Base-by-base conservation (phyloP, 2,329 filamentous ascomycete genomes). In the Colletotrichum gigasporum region DNA sequence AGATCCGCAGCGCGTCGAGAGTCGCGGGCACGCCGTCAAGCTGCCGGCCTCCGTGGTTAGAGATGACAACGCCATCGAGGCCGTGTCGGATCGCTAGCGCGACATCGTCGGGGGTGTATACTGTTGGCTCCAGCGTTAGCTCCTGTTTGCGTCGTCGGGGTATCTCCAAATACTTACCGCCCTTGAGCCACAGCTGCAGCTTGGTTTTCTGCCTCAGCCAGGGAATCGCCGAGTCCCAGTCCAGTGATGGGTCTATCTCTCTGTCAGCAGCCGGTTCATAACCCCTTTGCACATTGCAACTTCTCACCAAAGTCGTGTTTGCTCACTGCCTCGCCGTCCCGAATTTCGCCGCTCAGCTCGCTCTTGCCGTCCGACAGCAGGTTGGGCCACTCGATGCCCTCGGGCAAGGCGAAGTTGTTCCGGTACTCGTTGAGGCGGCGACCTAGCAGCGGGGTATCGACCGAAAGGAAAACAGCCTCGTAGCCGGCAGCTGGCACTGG, bases 31-130 rank as follows among this genome's bases (percentile, higher is more conserved):
- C 78, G 69, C 71, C 85, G 60, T 86, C 83, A 0, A 82, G 70
- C 37, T 76, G 81, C 45, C 90, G 74, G 0, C 90, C 90, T 1
- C 90, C 91, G 72, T 93, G 91, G 68, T 93, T 93, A 7, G 83
- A 87, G 2, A 93, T 79, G 2, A 93, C 83, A 50, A 93, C 90
- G 0, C 87, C 90, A 66, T 92, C 86, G 2, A 86, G 84, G 0
- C 87, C 89, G 14, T 50, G 39, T 11, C 54, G 11, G 10, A 82
- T 73, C 3, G 80, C 80, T 28, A 80, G 73, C 14, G 74, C 67
- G 1, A 78, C 78, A 63, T 83, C 80, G 57, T 81, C 77, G 6
- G 73, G 71, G 2, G 73, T 80, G 44, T 74, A 70, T 16, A 80
- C 67, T 37, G 68, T 39, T 5, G 0, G 2, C 20, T 1, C 22